Evolutionary conservation across 805 yeast genomes (phyloP), one percentile per base, ranked within the genome.

Genomic region (Wickerhamiella bombiphila): DNA sequence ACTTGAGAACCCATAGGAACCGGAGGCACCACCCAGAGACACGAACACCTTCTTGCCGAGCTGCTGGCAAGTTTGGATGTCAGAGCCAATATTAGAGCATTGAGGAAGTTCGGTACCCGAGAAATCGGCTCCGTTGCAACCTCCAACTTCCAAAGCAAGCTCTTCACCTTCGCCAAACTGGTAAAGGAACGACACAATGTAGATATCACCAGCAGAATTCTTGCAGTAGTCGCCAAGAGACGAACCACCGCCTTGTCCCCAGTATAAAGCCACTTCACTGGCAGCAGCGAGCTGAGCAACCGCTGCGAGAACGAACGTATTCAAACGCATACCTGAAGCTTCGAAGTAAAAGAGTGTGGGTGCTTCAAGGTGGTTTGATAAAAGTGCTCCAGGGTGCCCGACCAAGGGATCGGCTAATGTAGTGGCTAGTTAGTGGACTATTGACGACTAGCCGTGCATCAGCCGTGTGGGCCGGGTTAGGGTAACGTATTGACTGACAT

Each of bases 191-290:
- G 95, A 70, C 24, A 85, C 52, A 9, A 85, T 52, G 40, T 54
- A 58, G 26, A 58, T 51, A 39, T 81, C 93, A 19, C 80, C 83
- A 34, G 72, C 67, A 39, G 72, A 70, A 36, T 73, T 65, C 41
- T 65, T 62, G 65, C 95, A 83, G 63, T 81, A 81, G 34, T 64
- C 58, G 2, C 66, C 58, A 4, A 73, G 57, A 48, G 72, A 74
- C 11, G 63, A 50, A 5, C 81, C 81, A n/a, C 70, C 75, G 49
- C 72, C 70, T 59, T 83, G 94, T 38, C 95, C 94, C 94, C 94
- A 83, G 60, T 83, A 83, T 5, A 80, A 65, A 17, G 78, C 94
- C 28, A 82, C 71, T 46, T 80, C 79, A 22, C 65, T 52, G 34
- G 68, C 64, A 14, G 74, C 56, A 9, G 43, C 13, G 26, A 9